Evolutionary conservation across 768 basidiomycete species (phyloP).

Genomic region (Leucocoprinus birnbaumii): DNA sequence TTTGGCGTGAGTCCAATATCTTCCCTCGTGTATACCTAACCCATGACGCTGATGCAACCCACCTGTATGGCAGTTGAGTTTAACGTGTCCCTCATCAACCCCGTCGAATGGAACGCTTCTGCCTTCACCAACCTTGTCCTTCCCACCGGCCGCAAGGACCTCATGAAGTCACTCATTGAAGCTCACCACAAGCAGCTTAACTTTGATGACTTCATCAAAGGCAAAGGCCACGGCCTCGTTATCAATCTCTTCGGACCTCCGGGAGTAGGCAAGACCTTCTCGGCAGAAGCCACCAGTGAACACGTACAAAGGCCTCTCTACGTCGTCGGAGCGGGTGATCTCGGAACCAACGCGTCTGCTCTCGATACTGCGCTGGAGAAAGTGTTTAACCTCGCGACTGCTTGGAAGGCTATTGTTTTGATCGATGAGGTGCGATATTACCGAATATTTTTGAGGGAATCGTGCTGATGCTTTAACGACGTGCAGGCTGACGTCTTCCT

Average conservation of each 20-base stretch:
- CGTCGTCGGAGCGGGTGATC: constrained; percentile 52
- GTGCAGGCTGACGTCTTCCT: constrained; percentile 75
- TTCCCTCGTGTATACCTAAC: no score
- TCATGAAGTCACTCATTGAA: constrained; percentile 55
- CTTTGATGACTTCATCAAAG: constrained; percentile 61
- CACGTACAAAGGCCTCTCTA: constrained; percentile 52
- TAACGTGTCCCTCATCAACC: constrained; percentile 48
- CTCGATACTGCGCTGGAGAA: constrained; percentile 44
- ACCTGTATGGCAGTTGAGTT: constrained; percentile 67
- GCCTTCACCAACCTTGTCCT: constrained; percentile 62
- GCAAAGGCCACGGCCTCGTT: constrained; percentile 62
- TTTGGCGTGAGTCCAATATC: constrained; percentile 45
- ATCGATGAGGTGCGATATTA: constrained; percentile 42
- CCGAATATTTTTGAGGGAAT: no score
- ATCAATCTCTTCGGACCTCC: constrained; percentile 57
- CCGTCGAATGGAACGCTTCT: constrained; percentile 54
- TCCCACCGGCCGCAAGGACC: constrained; percentile 47
- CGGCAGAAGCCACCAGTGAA: constrained; percentile 58
- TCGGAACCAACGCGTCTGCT: constrained; percentile 41
- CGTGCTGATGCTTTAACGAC: no score
- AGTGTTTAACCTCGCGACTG: constrained; percentile 50
- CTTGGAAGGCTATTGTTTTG: constrained; percentile 59
- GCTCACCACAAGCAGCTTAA: constrained; percentile 50
- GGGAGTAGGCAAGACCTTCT: constrained; percentile 61
- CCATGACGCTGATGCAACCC: no score